Evolutionary conservation across 352 stramenopile genomes (phyloP).

Genomic region (Pythium insidiosum): DNA sequence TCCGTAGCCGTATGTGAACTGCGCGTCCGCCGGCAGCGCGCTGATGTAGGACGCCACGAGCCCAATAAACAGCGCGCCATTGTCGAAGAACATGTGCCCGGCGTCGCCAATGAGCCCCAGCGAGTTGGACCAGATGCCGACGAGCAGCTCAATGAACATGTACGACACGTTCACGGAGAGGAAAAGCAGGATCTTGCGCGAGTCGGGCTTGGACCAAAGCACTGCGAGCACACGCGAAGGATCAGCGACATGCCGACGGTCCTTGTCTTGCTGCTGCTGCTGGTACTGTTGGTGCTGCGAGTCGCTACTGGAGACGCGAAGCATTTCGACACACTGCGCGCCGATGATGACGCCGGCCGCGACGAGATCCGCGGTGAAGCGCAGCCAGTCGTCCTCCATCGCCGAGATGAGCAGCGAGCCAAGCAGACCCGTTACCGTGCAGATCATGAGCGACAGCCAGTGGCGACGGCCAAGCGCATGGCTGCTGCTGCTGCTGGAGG

Average conservation of each 20-base stretch:
- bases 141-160: constrained; percentile 84
- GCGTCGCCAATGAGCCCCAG: constrained; percentile 82
- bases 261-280: constrained; percentile 35
- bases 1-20: constrained; percentile 83
- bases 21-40: constrained; percentile 50
- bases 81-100: constrained; percentile 88
- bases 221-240: constrained; percentile 21
- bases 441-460: constrained; percentile 29
- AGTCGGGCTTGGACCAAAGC: constrained; percentile 49
- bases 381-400: constrained; percentile 45
- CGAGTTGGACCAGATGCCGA: constrained; percentile 80
- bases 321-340: constrained; percentile 28
- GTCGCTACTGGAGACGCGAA: constrained; percentile 8
- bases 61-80: constrained; percentile 75
- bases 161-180: constrained; percentile 72
- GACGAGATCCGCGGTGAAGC: constrained; percentile 23
- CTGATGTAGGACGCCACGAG: constrained; percentile 80
- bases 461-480: constrained; percentile 15
- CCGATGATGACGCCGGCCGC: constrained; percentile 45
- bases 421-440: constrained; percentile 25
- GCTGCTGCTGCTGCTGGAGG: no score
- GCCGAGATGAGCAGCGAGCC: constrained; percentile 27
- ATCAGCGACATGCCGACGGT: constrained; percentile 3
- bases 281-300: constrained; percentile 7
- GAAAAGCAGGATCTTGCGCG: constrained; percentile 78